Evolutionary conservation across 371 early-diverging fungal species (phyloP), one percentile per base, ranked within the genome.

Genomic region (Nosema muscidifuracis): DNA sequence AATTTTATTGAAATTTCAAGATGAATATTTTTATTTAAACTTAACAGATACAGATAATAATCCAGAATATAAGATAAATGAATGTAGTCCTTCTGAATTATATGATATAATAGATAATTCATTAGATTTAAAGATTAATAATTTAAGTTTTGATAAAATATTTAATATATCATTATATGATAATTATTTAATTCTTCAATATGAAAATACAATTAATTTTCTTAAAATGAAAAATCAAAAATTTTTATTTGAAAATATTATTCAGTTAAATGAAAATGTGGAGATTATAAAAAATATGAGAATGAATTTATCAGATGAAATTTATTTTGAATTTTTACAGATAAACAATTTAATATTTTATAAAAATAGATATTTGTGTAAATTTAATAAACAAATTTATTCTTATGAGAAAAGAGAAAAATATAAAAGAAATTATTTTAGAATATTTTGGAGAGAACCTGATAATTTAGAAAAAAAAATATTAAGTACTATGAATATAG

Each of bases 301-400:
- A 53, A 24, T 53, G 20, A 53, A 53, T 24, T 26, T 26, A 3
- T 10, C 4, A 12, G n/a, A 4, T 10, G n/a, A 47, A 47, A n/a
- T 6, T 47, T 13, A n/a, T 36, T 12, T 53, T 7, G 3, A 26
- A 15, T 53, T 53, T 24, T 53, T 53, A 53, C 55, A 53, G 24
- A 53, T 53, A 24, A 53, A 53, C 24, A 53, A 53, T 26, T 53
- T 53, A 28, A 24, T 53, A 28, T 22, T 53, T 53, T 53, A 26
- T 26, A 28, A 10, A 53, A 16, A 53, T 6, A 53, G 24, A 7
- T 26, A 24, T 12, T 15, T 53, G 1, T 53, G 12, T 53, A 20
- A 53, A 53, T 53, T 53, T 26, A 28, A 16, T 53, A 9, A 3
- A 26, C 4, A 9, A 12, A 7, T 9, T 47, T 26, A 53, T 53